Evolutionary conservation across 345 rosid genomes (phyloP), one percentile per base, ranked within the genome.

Genomic region (Carallia brachiata): DNA sequence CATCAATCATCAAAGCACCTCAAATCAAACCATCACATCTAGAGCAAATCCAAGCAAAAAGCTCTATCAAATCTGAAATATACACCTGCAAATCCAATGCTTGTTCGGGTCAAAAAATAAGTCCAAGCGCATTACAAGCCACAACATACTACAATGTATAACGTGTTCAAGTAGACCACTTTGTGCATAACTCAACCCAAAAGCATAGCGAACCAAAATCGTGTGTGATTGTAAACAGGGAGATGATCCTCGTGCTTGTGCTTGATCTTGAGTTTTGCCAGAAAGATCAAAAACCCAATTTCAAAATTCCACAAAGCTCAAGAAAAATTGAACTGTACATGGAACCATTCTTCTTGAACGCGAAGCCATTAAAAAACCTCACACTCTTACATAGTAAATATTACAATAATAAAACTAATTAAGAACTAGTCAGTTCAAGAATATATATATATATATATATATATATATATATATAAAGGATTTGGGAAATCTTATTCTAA

Each of bases 151-250:
- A 5, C 19, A 27, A 54, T 10, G 7, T n/a, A 7, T 6, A 54
- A 54, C 16, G 7, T 37, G 9, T 7, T 54, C 58, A 18, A 54
- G 6, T 27, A 6, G 16, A 37, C 0, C 52, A 40, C 31, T n/a
- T 30, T 34, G 36, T 9, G 6, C 10, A 61, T 6, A 54, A 81
- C 96, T 81, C 83, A 94, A 96, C 16, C 97, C 97, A 58, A 96
- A 91, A 55, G 96, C 90, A 79, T 92, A 95, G 78, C 89, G 96
- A 71, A 92, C 99, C 75, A 95, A 69, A 67, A 87, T 92, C 1
- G 73, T 76, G 96, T 88, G 78, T 86, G 97, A 81, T 94, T 94
- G 84, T 88, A 94, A 78, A 68, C 72, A 50, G 78, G 80, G 32
- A 31, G 47, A 69, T 36, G 52, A 69, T 83, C 75, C 1, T 27